Evolutionary conservation across 495 filamentous ascomycete genomes (phyloP).

Genomic region (Achaetomiella virescens): DNA sequence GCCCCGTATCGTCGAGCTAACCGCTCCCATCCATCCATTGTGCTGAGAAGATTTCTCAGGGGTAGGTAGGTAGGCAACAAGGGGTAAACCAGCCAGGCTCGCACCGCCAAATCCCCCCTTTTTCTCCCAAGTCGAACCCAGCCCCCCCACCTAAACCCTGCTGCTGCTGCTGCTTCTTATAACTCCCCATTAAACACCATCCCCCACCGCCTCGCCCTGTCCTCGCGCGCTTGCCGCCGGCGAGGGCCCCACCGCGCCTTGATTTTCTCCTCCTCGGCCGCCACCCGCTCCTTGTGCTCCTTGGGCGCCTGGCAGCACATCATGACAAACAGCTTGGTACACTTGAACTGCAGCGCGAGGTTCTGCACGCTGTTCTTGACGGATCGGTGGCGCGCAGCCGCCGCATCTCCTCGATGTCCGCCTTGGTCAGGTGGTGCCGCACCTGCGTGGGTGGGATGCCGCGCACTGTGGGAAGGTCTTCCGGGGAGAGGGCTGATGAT

Average conservation of each 20-base stretch:
- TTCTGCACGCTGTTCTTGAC: constrained; percentile 62
- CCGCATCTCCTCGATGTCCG: constrained; percentile 76
- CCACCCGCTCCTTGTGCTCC: constrained; percentile 35
- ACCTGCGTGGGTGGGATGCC: neutral
- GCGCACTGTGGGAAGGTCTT: constrained; percentile 8
- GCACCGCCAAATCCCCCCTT: no score
- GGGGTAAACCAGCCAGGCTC: no score
- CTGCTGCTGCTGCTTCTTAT: constrained; percentile 16
- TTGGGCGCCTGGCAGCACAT: constrained; percentile 40
- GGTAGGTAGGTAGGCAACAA: no score
- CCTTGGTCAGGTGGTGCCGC: constrained; percentile 63
- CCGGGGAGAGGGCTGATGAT: neutral
- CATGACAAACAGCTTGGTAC: constrained; percentile 66
- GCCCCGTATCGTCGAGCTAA: no score
- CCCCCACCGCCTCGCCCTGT: constrained; percentile 60
- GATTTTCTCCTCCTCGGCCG: constrained; percentile 46
- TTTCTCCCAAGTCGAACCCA: neutral
- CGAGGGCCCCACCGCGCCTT: constrained; percentile 69
- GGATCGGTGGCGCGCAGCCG: constrained; percentile 61
- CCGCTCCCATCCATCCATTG: no score
- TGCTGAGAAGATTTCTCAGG: no score
- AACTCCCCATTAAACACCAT: constrained; percentile 48
- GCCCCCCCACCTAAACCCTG: no score
- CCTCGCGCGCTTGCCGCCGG: constrained; percentile 65
- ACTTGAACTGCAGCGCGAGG: constrained; percentile 70